Evolutionary conservation across 2,329 filamentous ascomycete genomes (phyloP), one percentile per base, ranked within the genome.

Genomic region (Penicillium glabrum): DNA sequence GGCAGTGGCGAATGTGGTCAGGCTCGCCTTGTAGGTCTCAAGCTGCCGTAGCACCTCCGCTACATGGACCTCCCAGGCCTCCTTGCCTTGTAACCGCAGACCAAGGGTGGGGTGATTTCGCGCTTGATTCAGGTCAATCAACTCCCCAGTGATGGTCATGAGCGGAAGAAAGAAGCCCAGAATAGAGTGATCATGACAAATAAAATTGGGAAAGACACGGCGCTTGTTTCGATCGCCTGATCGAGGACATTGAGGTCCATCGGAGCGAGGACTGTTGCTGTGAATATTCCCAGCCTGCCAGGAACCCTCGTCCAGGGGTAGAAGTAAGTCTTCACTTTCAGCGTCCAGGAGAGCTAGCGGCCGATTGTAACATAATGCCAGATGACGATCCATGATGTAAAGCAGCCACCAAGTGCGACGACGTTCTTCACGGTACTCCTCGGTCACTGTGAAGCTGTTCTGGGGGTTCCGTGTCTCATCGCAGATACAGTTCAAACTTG

Each of bases 141-240:
- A 89, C 73, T 96, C 91, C 47, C 93, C 93, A 26, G 96, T 83
- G 55, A 96, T 96, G 1, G 91, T 91, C 93, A 96, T 96, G 45
- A 96, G 78, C n/a, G 93, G 93, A 46, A 96, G 78, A 77, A 96
- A 96, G 76, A 91, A 96, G 61, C 91, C 91, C 71, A 93, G 96
- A 67, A 96, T 91, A 72, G 90, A 89, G 77, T 93, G 90, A 47
- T 91, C 90, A 39, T 88, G 90, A 74, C 91, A 96, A 71, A 92
- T 86, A 67, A 93, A 95, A 58, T 86, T 84, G 47, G 91, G 89
- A n/a, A 91, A 91, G 63, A 88, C 82, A 39, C 78, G 80, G 51
- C 87, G 82, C 62, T 78, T 72, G 53, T 72, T 71, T 49, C 69
- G 69, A 26, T 73, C 70, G 2, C 70, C 71, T 0, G 72, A 72